Percentiles rank a stretch among this genome's conserved stretches.
Evolutionary conservation across 2,329 filamentous ascomycete genomes (phyloP).

Genomic region (Phoma herbarum): DNA sequence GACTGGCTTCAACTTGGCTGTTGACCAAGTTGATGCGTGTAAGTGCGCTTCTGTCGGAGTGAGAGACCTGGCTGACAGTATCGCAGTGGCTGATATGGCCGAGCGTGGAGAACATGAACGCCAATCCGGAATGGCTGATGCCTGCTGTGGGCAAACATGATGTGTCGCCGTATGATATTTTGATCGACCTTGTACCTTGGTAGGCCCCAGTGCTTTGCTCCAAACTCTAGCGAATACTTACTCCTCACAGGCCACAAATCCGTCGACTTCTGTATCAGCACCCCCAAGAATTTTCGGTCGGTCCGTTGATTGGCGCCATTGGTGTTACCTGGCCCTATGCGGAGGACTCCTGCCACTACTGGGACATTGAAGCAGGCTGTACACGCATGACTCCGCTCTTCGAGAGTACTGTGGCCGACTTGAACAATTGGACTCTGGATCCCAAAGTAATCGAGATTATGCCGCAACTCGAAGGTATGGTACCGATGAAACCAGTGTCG

Average conservation of each 20-base stretch:
- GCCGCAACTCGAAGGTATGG: slow-evolving; percentile 45
- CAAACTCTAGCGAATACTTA: slow-evolving; percentile 21
- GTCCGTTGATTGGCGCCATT: slow-evolving; percentile 41
- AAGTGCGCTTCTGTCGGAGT: slow-evolving; percentile 32
- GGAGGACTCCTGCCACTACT: slow-evolving; percentile 49
- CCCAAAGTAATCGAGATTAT: slow-evolving; percentile 46
- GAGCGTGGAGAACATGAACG: slow-evolving; percentile 47
- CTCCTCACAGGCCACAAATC: slow-evolving; percentile 41
- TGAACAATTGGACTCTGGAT: slow-evolving; percentile 48
- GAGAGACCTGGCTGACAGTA: slow-evolving; percentile 29
- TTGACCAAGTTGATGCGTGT: slow-evolving; percentile 50
- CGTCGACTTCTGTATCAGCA: slow-evolving; percentile 46
- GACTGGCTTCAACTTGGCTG: slow-evolving; percentile 45
- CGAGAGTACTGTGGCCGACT: slow-evolving; percentile 42
- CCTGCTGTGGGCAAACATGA: slow-evolving; percentile 42
- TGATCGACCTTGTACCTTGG: slow-evolving; percentile 49
- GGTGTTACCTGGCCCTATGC: slow-evolving; percentile 46
- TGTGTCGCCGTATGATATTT: slow-evolving; percentile 43
- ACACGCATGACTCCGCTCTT: slow-evolving; percentile 47
- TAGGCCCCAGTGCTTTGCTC: slow-evolving; percentile 23
- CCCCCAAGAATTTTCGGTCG: slow-evolving; percentile 41
- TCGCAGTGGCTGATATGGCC: slow-evolving; percentile 49
- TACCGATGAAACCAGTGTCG: slow-evolving; percentile 34
- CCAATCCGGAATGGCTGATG: slow-evolving; percentile 48
- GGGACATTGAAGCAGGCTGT: slow-evolving; percentile 48